These are phyloP conservation scores for Fusarium fracticaudum DNA, from an alignment of 2,329 filamentous ascomycete species.

Conservation along the genomic window DNA sequence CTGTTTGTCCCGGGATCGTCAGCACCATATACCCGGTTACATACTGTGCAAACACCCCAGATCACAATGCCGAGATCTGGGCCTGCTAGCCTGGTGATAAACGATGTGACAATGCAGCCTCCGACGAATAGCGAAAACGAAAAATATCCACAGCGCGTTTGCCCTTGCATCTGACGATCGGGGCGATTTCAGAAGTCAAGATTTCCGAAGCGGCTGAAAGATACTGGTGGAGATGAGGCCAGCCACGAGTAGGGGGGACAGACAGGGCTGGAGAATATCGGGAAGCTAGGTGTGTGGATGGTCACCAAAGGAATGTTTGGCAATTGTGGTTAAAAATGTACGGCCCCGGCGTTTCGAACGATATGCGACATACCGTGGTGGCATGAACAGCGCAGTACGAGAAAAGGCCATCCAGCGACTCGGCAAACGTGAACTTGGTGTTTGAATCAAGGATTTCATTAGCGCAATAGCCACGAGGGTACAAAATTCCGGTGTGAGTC, in stretches of 20 bases:
- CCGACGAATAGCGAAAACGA: neutral
- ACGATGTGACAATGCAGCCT: neutral
- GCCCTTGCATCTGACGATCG: neutral
- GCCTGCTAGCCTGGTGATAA: neutral
- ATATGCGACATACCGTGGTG: neutral
- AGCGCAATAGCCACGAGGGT: neutral
- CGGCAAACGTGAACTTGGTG: neutral
- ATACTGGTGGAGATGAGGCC: neutral
- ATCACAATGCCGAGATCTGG: neutral
- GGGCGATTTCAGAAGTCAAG: neutral
- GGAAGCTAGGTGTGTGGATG: neutral
- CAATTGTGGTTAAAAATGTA: neutral
- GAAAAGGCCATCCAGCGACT: neutral
- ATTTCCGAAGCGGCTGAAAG: neutral
- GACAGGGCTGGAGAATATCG: neutral
- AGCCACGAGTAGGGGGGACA: neutral
- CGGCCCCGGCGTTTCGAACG: neutral
- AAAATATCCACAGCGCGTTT: neutral
- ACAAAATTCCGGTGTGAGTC: neutral
- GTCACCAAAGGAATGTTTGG: fast-evolving
- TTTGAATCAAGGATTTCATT: neutral
- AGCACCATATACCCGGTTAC: neutral
- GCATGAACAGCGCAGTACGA: neutral
- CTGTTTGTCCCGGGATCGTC: neutral
- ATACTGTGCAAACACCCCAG: neutral